These are phyloP conservation scores for Boletus reticuloceps DNA, from an alignment of 768 basidiomycete genomes.

Conservation along the genomic window DNA sequence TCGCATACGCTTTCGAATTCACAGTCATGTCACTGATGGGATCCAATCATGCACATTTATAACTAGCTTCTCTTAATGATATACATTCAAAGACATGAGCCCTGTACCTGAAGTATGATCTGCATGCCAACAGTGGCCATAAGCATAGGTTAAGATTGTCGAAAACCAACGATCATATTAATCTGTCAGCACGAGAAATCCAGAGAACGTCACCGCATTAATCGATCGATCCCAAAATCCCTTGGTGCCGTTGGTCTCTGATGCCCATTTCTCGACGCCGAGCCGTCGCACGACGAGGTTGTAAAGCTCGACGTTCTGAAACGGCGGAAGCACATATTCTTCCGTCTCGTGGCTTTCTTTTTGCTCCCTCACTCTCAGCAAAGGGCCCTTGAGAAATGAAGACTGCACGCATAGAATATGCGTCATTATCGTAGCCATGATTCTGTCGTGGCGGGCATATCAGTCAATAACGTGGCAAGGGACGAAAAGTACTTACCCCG, in stretches of 20 bases:
- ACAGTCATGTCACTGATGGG: constrained; percentile 20
- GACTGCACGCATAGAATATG: constrained; percentile 76
- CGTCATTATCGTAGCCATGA: constrained; percentile 85
- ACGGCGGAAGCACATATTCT: constrained; percentile 66
- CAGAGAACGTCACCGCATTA: too few species aligned
- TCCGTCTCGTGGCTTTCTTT: constrained; percentile 28
- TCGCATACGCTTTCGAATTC: constrained; percentile 19
- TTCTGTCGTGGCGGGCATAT: constrained; percentile 42
- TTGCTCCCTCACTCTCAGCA: constrained; percentile 33
- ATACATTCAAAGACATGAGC: constrained; percentile 9
- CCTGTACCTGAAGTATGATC: too few species aligned
- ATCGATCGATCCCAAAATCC: constrained; percentile 76
- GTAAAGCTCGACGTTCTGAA: constrained; percentile 82
- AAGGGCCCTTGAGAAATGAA: constrained; percentile 91
- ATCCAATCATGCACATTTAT: constrained; percentile 29
- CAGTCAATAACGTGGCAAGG: background rate
- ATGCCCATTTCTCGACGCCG: constrained; percentile 52
- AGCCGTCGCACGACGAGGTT: constrained; percentile 74
- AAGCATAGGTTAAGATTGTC: too few species aligned
- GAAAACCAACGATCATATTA: background rate
- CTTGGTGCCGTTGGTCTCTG: constrained; percentile 69
- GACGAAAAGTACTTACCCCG: constrained; percentile 46
- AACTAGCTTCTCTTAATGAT: constrained; percentile 26
- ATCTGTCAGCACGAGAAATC: too few species aligned
- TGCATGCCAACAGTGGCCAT: too few species aligned